These are phyloP conservation scores for Coniferiporia weirii DNA, from an alignment of 1,284 basidiomycete species.

Conservation along the genomic window DNA sequence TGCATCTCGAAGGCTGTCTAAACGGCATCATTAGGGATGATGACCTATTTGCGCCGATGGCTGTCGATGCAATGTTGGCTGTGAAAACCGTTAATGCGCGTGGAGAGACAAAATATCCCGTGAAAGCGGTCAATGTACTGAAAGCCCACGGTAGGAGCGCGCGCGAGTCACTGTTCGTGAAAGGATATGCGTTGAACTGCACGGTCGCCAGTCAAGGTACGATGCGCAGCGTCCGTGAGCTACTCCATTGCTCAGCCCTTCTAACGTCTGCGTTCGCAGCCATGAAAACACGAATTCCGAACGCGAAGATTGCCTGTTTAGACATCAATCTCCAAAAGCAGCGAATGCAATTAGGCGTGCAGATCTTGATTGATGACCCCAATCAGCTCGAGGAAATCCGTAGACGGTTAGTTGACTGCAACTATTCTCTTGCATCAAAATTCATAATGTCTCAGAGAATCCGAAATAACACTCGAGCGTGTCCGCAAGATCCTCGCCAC, in stretches of 20 bases:
- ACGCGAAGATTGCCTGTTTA: constrained; percentile 96
- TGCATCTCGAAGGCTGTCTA: not conserved
- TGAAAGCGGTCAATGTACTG: constrained; percentile 99
- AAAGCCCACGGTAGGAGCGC: constrained; percentile 98
- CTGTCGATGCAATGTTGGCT: constrained; percentile 97
- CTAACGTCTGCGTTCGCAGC: constrained; percentile 43
- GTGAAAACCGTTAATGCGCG: constrained; percentile 93
- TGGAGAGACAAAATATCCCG: constrained; percentile 98
- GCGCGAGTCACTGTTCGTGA: constrained; percentile 91
- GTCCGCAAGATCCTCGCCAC: constrained; percentile 94
- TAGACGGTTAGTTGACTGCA: constrained; percentile 53
- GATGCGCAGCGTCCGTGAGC: constrained; percentile 20
- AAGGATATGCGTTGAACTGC: constrained; percentile 98
- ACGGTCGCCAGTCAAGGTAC: constrained; percentile 96
- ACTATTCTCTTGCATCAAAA: too few species aligned
- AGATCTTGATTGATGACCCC: constrained; percentile 97
- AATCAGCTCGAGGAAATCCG: constrained; percentile 96
- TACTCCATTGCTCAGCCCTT: not conserved
- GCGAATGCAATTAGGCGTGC: constrained; percentile 97
- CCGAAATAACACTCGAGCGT: constrained; percentile 94
- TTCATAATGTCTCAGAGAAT: constrained; percentile 54
- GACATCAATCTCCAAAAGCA: constrained; percentile 98
- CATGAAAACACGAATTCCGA: constrained; percentile 93
- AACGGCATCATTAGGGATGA: constrained; percentile 66
- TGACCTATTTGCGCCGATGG: constrained; percentile 97